Conservation (phyloP, 768 basidiomycete genomes). For the Rhizopogon vinicolor region DNA sequence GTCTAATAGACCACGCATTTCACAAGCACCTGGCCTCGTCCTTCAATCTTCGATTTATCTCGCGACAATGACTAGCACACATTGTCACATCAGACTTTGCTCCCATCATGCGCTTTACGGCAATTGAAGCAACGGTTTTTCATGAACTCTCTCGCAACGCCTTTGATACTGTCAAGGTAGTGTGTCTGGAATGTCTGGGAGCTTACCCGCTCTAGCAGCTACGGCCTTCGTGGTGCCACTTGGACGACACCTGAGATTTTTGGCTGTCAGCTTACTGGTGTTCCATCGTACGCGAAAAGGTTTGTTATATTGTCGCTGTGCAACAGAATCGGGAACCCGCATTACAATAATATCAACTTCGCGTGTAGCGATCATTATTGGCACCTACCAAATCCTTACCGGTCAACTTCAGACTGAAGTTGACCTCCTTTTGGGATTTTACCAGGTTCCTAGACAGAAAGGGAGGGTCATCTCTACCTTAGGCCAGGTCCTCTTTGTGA, state of each 20-base stretch:
- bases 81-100: constrained; percentile 19
- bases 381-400: no score
- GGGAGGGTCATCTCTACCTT: no score
- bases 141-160: constrained; percentile 73
- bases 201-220: constrained; percentile 29
- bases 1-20: not conserved
- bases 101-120: constrained; percentile 34
- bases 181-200: constrained; percentile 41
- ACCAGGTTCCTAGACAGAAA: no score
- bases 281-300: constrained; percentile 45
- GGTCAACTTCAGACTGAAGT: no score
- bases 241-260: constrained; percentile 27
- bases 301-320: constrained; percentile 37
- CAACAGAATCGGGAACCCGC: constrained; percentile 64
- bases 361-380: not conserved
- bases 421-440: no score
- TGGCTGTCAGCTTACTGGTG: constrained; percentile 24
- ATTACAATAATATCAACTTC: not conserved
- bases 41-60: constrained; percentile 59
- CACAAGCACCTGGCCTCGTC: constrained; percentile 39
- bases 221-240: constrained; percentile 44
- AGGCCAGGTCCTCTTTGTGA: no score
- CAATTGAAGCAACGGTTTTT: constrained; percentile 69
- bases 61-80: constrained; percentile 56
- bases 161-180: constrained; percentile 54